Base-by-base conservation (phyloP, 2,329 filamentous ascomycete species). In the Colletotrichum aenigma region DNA sequence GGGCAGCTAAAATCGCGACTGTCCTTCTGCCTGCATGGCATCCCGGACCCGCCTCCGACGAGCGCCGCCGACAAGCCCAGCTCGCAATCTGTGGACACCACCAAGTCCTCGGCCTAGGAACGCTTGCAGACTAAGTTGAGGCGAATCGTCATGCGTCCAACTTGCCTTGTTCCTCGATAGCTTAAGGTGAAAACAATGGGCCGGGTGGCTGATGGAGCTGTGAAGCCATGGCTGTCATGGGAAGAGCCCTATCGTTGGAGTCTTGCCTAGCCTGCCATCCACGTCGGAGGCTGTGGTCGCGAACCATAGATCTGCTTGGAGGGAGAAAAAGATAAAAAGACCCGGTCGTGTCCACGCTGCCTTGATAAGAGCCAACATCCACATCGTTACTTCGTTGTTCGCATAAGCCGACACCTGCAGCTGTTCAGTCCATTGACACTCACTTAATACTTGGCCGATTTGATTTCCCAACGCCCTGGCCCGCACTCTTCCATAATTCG, bases 1-100 rank as follows among this genome's bases (percentile, higher is more conserved):
- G 62, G 36, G 62, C 38, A 52, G 71, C 56, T 69, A n/a, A 36
- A 48, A 15, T 66, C 26, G 15, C 36, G 48, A 69, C 30, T 36
- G 32, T 26, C 64, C 34, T 71, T 65, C 38, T 28, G 30, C 26
- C 24, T 65, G 32, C 56, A 21, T 36, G 10, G 21, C 18, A 16
- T 36, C 21, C n/a, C 70, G 70, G 70, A 76, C 60, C 65, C 65
- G 52, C 56, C 64, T 76, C 73, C 71, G 65, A 74, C 18, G 26
- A 73, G 68, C 26, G 55, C 56, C 56, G 32, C 32, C 52, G 52
- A 30, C 24, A 18, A 73, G 30, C 28, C 65, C 66, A 34, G 48
- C 48, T 65, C 64, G 30, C 28, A 18, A 65, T 56, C 24, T 26
- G 18, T 38, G 24, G 52, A 32, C 58, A 66, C 60, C 65, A 52